A percentile compares a stretch with the other conserved stretches of the same genome.
These are phyloP conservation scores for Sanghuangporus baumii DNA, from an alignment of 1,284 basidiomycete genomes.

Conservation along the genomic window DNA sequence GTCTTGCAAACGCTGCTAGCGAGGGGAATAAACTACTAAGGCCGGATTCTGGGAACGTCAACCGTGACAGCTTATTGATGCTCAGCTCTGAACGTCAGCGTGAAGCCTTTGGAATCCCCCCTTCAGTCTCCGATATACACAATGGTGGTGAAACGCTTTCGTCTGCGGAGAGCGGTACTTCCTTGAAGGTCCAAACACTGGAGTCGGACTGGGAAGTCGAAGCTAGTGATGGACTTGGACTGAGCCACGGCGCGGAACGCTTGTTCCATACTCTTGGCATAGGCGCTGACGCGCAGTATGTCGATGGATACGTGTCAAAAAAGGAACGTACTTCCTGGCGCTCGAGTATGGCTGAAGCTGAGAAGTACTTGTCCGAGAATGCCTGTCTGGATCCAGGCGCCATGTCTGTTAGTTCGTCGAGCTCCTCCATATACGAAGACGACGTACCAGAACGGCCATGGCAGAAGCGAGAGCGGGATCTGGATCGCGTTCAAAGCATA, in stretches of 20 bases:
- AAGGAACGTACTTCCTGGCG: slow-evolving; percentile 12
- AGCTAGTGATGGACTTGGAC: neutral
- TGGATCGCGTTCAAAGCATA: slow-evolving; percentile 10
- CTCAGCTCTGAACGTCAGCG: slow-evolving; percentile 15
- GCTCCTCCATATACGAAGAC: slow-evolving; percentile 16
- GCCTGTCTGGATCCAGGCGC: neutral
- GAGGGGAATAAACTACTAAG: neutral
- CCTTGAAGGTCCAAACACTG: slow-evolving; percentile 2
- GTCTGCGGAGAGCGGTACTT: slow-evolving; percentile 12
- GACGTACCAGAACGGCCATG: slow-evolving; percentile 14
- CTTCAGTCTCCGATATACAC: slow-evolving; percentile 7
- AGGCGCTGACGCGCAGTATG: slow-evolving; percentile 2
- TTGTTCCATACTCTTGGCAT: slow-evolving; percentile 17
- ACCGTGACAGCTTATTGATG: slow-evolving; percentile 15
- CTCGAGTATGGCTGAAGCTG: slow-evolving; percentile 15
- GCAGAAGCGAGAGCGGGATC: slow-evolving; percentile 15
- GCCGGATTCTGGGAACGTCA: neutral
- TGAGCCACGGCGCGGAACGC: slow-evolving; percentile 16
- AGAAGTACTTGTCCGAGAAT: slow-evolving; percentile 6
- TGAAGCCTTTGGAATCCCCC: slow-evolving; percentile 17
- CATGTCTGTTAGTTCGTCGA: slow-evolving; percentile 10
- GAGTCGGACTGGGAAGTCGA: slow-evolving; percentile 16
- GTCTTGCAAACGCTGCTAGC: neutral
- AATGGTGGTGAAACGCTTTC: neutral
- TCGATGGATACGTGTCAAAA: neutral